Conservation (phyloP, 2,329 filamentous ascomycete species). For the Didymella segeticola region DNA sequence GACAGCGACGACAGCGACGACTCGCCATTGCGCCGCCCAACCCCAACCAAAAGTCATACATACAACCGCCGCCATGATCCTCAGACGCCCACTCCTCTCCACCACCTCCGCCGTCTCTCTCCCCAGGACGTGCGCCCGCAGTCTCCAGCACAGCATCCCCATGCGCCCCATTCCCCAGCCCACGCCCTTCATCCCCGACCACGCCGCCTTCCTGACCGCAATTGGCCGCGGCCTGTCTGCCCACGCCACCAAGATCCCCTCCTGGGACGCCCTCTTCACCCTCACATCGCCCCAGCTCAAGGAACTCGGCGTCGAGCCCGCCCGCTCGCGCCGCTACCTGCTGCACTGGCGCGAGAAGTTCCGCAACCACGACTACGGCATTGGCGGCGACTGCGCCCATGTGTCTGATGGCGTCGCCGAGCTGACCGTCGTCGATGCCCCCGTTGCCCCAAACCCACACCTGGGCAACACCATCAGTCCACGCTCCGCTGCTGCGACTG, state of each 20-base stretch:
- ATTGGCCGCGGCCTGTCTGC: conserved; percentile 87
- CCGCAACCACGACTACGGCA: conserved; percentile 75
- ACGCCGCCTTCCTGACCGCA: conserved; percentile 82
- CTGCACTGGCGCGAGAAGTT: conserved; percentile 89
- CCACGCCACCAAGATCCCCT: conserved; percentile 84
- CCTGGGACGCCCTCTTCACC: conserved; percentile 90
- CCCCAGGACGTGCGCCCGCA: conserved; percentile 42
- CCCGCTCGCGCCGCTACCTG: conserved; percentile 82
- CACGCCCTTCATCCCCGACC: conserved; percentile 85
- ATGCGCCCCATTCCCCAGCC: conserved; percentile 67
- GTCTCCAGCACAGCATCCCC: conserved; percentile 50
- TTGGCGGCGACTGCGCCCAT: conserved; percentile 80
- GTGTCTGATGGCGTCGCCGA: conserved; percentile 68
- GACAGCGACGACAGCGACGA: conserved; percentile 1
- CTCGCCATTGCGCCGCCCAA: background rate
- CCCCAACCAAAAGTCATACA: background rate
- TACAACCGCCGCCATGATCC: conserved; percentile 45
- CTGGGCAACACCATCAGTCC: conserved; percentile 32
- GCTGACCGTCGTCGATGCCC: conserved; percentile 64
- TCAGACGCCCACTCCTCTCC: conserved; percentile 44
- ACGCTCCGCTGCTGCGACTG: conserved; percentile 52
- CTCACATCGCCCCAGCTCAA: conserved; percentile 78
- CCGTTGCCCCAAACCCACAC: conserved; percentile 43
- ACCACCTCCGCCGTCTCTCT: conserved; percentile 33
- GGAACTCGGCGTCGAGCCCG: conserved; percentile 83